Evolutionary conservation across 2,329 filamentous ascomycete genomes (phyloP).

Genomic region (Calonectria honghensis): DNA sequence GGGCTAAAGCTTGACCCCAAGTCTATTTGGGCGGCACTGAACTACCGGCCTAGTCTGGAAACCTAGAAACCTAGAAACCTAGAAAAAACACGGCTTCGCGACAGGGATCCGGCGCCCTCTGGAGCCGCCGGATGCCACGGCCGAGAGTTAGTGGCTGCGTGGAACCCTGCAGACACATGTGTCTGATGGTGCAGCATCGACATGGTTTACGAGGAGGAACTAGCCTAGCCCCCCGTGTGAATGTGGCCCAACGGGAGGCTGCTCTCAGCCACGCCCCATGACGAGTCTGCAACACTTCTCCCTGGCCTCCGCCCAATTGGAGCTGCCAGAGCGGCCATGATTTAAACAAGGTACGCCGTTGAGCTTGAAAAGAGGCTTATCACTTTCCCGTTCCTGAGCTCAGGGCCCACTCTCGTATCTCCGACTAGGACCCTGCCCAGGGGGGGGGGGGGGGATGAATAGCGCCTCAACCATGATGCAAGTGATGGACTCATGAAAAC

Average conservation of each 20-base stretch:
- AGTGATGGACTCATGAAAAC: background rate
- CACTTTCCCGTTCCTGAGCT: slow-evolving; percentile 9
- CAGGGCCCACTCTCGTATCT: slow-evolving; percentile 13
- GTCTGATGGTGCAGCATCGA: background rate
- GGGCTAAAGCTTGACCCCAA: slow-evolving; percentile 11
- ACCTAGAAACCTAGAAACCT: background rate
- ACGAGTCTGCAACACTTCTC: slow-evolving; percentile 2
- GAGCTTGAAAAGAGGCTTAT: slow-evolving; percentile 27
- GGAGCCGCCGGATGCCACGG: background rate
- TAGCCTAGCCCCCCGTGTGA: background rate
- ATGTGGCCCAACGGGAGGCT: background rate
- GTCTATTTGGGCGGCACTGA: slow-evolving; percentile 18
- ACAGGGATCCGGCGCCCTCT: background rate
- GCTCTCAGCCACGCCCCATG: slow-evolving; percentile 19
- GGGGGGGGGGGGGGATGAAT: background rate
- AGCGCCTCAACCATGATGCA: background rate
- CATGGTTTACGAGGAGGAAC: slow-evolving; percentile 6
- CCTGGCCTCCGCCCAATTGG: background rate
- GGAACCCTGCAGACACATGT: background rate
- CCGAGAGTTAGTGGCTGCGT: background rate
- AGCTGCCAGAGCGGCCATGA: background rate
- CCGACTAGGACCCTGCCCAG: background rate
- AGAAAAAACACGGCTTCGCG: background rate
- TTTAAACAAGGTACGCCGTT: background rate
- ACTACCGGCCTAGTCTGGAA: background rate